Evolutionary conservation across 495 filamentous ascomycete genomes (phyloP), one percentile per base, ranked within the genome.

Genomic region (Lophiotrema nucula): DNA sequence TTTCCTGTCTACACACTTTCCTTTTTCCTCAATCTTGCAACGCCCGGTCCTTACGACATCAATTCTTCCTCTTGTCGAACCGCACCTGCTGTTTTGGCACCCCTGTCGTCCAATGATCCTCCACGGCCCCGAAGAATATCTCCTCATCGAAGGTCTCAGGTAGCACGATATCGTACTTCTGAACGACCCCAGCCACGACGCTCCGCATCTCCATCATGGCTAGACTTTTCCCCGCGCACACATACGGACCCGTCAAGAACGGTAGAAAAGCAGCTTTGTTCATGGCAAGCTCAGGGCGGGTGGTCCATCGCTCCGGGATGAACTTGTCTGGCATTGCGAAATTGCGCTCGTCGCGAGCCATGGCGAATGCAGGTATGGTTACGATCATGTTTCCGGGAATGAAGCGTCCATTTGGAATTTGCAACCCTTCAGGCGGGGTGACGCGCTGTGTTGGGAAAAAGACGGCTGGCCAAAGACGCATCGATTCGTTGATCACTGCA

Each of bases 401-500:
- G 31, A 19, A 57, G 4, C 26, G 11, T 24, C 53, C 44, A 13
- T 41, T 19, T 35, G 31, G 31, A 22, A 57, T 57, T 27, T 22
- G 44, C 2, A 49, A 26, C 3, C 53, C 53, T 4, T 26, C 44
- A 11, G 5, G 12, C 3, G 3, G 44, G n/a, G 35, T 39, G 16
- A 23, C 11, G 16, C 53, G 44, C 11, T 38, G 28, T 2, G 45
- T 11, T n/a, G 28, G 15, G 23, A 38, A 35, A 1, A 39, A 25
- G 1, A 21, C 53, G 35, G 43, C 43, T 15, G 53, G 53, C 5
- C 38, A 31, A 2, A 57, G 3, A 12, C 44, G 44, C 43, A 57
- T 26, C 26, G 43, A 21, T 33, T 57, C 53, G n/a, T 57, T 18
- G 24, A 57, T 57, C 13, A 23, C 19, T 1, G 53, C 43, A 5